Conservation (phyloP, 352 stramenopile genomes). For the Phytophthora pseudosyringae region DNA sequence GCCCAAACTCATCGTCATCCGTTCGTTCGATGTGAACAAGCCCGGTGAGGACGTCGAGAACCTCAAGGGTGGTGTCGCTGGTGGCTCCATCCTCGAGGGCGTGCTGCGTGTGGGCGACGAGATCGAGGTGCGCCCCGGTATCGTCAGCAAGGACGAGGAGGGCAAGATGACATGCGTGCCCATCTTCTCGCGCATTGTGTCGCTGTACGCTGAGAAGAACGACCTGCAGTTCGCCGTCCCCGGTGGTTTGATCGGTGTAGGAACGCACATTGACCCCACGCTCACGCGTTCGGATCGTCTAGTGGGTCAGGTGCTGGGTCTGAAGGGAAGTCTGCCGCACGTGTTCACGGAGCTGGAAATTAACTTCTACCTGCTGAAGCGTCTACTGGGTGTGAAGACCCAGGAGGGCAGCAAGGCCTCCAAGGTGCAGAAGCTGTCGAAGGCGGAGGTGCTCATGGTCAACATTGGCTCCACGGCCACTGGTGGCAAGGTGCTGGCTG, state of each 20-base stretch:
- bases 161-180: slow-evolving; percentile 95
- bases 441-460: slow-evolving; percentile 99
- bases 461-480: slow-evolving; percentile 99
- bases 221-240: slow-evolving; percentile 99
- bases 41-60: slow-evolving; percentile 98
- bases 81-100: slow-evolving; percentile 96
- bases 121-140: slow-evolving; percentile 99
- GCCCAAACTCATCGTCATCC: slow-evolving; percentile 99
- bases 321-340: slow-evolving; percentile 97
- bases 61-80: slow-evolving; percentile 94
- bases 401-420: slow-evolving; percentile 98
- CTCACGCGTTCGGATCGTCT: slow-evolving; percentile 98
- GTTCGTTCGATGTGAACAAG: slow-evolving; percentile 99
- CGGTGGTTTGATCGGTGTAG: slow-evolving; percentile 99
- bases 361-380: slow-evolving; percentile 99
- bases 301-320: slow-evolving; percentile 98
- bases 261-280: slow-evolving; percentile 99
- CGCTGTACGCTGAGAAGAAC: slow-evolving; percentile 99
- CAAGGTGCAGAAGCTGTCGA: slow-evolving; percentile 99
- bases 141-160: slow-evolving; percentile 98
- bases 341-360: slow-evolving; percentile 99
- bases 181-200: slow-evolving; percentile 96
- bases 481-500: slow-evolving; percentile 94
- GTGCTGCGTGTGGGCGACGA: slow-evolving; percentile 98
- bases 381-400: slow-evolving; percentile 99